Evolutionary conservation across 129 eudicot species (phyloP).

Genomic region (Gnaphalium uliginosum): DNA sequence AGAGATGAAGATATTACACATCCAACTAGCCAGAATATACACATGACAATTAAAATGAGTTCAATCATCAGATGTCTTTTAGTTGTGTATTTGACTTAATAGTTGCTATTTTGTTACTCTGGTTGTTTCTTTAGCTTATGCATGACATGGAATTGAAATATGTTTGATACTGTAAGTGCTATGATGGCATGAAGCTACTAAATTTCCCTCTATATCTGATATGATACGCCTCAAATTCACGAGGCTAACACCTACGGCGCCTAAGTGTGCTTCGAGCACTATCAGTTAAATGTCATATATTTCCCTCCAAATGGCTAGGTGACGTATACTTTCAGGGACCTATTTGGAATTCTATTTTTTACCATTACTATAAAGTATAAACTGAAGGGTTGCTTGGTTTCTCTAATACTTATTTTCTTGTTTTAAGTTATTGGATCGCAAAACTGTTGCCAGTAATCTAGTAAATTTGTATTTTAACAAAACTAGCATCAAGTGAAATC

Average conservation of each 20-base stretch:
- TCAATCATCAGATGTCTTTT: no score
- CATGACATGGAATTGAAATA: no score
- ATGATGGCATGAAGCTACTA: no score
- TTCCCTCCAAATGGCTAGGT: not conserved
- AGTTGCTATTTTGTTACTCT: no score
- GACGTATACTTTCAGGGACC: not conserved
- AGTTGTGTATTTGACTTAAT: no score
- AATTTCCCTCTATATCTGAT: no score
- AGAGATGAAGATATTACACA: no score
- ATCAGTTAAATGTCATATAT: not conserved
- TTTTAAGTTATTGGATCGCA: not conserved
- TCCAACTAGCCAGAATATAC: no score
- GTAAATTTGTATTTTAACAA: not conserved
- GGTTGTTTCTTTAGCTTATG: no score
- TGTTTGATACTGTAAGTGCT: no score
- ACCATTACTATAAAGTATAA: not conserved
- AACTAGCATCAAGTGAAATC: not conserved
- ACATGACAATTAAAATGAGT: no score
- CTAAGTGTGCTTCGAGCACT: not conserved
- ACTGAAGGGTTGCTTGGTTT: not conserved
- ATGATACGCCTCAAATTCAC: not conserved
- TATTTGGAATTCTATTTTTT: not conserved
- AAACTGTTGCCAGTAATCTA: not conserved
- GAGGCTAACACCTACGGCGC: not conserved
- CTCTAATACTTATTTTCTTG: not conserved